Evolutionary conservation across 305 asterid genomes (phyloP), one percentile per base, ranked within the genome.

Genomic region (Fraxinus angustifolia): DNA sequence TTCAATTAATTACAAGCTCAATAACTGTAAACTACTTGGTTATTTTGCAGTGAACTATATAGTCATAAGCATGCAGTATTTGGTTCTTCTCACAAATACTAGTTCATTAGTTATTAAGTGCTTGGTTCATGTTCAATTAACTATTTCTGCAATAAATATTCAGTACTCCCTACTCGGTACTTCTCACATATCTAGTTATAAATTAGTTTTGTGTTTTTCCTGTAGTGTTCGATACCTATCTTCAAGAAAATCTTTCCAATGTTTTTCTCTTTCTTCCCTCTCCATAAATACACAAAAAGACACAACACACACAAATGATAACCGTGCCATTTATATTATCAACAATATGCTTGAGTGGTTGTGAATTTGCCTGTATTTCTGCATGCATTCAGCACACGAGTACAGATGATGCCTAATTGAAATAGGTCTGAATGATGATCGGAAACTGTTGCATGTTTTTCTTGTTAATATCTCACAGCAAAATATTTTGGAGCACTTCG

Each of bases 81-180:
- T 71, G 21, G 23, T 16, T 70, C 70, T 53, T 31, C 78, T 67
- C 70, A 70, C 76, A 79, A 30, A 70, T 34, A 67, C 42, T 79
- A 17, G 28, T 68, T 78, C 77, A 79, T 73, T 76, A 16, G 50
- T 60, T 84, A 71, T 38, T 72, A 8, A 36, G 73, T 79, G 75
- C 42, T 80, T 40, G 21, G 34, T 21, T 68, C 65, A 53, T 78
- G 71, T 62, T 34, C 75, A 28, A 53, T 76, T 26, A 76, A 28
- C 67, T 77, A 67, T 67, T 81, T 8, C 34, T 68, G 75, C 77
- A 78, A 76, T 72, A 10, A 67, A 58, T 82, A 14, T 48, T 70
- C 7, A 40, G 73, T 79, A 53, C 60, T 45, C 35, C 2, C 78
- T 80, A 62, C 23, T 26, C 2, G 36, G 73, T 26, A 70, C 78